phyloP scores from a whole-genome alignment of 495 filamentous ascomycete species.

The Tuber brumale region DNA sequence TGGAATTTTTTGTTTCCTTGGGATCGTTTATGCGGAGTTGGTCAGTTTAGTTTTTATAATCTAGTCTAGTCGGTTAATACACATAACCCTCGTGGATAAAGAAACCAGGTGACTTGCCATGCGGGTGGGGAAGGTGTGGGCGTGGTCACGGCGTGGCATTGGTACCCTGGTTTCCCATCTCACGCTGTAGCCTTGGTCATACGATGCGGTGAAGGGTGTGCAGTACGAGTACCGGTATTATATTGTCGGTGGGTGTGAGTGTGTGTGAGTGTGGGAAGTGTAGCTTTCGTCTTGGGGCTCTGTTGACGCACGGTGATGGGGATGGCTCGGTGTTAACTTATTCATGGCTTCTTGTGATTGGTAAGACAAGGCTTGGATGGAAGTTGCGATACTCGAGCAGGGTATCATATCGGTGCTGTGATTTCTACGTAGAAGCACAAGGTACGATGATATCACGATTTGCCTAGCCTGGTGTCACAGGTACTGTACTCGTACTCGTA shows the following conservation, averaged over 20 bases:
- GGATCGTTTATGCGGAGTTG: not conserved
- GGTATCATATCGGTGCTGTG: not conserved
- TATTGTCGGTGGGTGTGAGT: not conserved
- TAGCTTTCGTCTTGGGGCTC: not conserved
- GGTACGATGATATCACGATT: not conserved
- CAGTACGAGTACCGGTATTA: too few relatives aligned
- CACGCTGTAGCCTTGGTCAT: slow-evolving; percentile 1
- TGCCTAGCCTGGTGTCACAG: not conserved
- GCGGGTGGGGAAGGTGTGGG: not conserved
- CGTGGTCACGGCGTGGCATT: not conserved
- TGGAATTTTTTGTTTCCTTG: not conserved
- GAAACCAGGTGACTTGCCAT: not conserved
- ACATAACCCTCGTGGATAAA: not conserved
- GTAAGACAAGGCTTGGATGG: not conserved
- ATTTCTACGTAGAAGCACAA: not conserved
- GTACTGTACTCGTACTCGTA: too few relatives aligned
- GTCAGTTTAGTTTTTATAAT: not conserved
- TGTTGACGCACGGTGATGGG: not conserved
- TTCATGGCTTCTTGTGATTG: not conserved
- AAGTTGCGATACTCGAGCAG: not conserved
- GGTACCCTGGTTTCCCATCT: not conserved
- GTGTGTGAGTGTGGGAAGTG: not conserved
- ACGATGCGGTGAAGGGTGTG: not conserved
- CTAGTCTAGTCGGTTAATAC: not conserved
- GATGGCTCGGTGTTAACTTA: not conserved